phyloP scores from a whole-genome alignment of 2,329 filamentous ascomycete genomes.

The Phaeoacremonium minimum region DNA sequence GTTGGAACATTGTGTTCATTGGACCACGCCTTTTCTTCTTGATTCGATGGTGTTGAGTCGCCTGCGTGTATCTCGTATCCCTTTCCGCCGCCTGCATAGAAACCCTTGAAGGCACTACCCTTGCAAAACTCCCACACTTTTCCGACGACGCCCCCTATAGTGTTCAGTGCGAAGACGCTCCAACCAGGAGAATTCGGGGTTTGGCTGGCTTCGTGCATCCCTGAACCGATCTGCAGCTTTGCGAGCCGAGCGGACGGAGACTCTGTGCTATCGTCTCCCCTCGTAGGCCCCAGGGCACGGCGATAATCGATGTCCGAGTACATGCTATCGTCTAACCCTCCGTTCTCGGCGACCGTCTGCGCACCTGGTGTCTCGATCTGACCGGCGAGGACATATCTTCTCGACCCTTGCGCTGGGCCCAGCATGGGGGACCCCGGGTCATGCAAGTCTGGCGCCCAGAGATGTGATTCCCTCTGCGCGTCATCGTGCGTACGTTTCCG shows the following conservation, averaged over 20 bases:
- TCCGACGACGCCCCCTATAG: slow-evolving; percentile 65
- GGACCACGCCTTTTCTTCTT: slow-evolving; percentile 7
- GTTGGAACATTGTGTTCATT: slow-evolving; percentile 23
- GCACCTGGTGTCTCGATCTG: slow-evolving; percentile 44
- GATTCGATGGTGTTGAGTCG: slow-evolving; percentile 15
- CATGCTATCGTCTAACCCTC: slow-evolving; percentile 45
- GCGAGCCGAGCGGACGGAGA: slow-evolving; percentile 22
- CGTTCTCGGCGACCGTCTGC: slow-evolving; percentile 20
- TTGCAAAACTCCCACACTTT: slow-evolving; percentile 85
- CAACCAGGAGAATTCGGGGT: slow-evolving; percentile 35
- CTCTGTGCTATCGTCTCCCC: slow-evolving; percentile 29
- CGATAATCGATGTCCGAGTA: slow-evolving; percentile 56
- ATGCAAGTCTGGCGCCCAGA: too few species aligned
- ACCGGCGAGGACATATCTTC: slow-evolving; percentile 46
- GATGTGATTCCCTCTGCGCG: slow-evolving; percentile 20
- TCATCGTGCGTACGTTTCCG: slow-evolving; percentile 35
- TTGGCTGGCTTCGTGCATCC: slow-evolving; percentile 15
- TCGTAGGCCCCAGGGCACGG: slow-evolving; percentile 44
- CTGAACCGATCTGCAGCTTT: slow-evolving; percentile 25
- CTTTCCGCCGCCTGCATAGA: slow-evolving; percentile 78
- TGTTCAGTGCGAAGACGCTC: slow-evolving; percentile 55
- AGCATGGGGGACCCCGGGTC: too few species aligned
- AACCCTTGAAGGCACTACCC: slow-evolving; percentile 70
- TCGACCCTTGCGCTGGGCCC: slow-evolving; percentile 14
- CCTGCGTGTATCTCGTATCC: slow-evolving; percentile 54